Evolutionary conservation across 164 flowering plant genomes (phyloP).

Genomic region (Aristolochia fimbriata): DNA sequence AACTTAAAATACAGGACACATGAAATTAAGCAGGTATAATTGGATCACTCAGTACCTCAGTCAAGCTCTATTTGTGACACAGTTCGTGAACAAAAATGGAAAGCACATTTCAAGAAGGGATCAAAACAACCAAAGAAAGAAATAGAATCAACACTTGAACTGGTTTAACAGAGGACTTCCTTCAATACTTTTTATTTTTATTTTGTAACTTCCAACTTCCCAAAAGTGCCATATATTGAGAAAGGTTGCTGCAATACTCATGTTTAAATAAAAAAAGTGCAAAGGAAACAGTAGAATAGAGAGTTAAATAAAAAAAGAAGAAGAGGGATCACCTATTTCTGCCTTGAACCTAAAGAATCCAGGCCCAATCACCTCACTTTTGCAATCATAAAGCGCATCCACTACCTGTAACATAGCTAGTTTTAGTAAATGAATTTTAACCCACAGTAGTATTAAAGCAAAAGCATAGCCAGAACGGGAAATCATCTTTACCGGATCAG

Average conservation of each 20-base stretch:
- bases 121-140: too few relatives aligned
- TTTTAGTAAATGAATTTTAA: neutral
- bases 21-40: neutral
- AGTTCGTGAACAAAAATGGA: too few relatives aligned
- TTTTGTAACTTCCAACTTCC: too few relatives aligned
- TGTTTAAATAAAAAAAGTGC: neutral
- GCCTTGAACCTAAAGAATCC: conserved; percentile 97
- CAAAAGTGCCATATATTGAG: too few relatives aligned
- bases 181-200: too few relatives aligned
- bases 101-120: too few relatives aligned
- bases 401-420: conserved; percentile 49
- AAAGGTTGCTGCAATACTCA: too few relatives aligned
- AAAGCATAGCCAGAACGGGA: neutral
- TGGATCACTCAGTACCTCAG: too few relatives aligned
- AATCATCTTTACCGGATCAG: conserved; percentile 63
- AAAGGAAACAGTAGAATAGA: neutral
- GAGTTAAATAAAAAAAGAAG: conserved; percentile 1
- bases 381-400: conserved; percentile 92
- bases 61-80: too few relatives aligned
- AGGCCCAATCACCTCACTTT: conserved; percentile 99
- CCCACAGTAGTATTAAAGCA: neutral
- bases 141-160: too few relatives aligned
- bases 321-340: conserved; percentile 65
- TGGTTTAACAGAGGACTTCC: too few relatives aligned
- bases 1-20: neutral